Conservation (phyloP, 1,139 yeast species). For the Hanseniaspora sp. region DNA sequence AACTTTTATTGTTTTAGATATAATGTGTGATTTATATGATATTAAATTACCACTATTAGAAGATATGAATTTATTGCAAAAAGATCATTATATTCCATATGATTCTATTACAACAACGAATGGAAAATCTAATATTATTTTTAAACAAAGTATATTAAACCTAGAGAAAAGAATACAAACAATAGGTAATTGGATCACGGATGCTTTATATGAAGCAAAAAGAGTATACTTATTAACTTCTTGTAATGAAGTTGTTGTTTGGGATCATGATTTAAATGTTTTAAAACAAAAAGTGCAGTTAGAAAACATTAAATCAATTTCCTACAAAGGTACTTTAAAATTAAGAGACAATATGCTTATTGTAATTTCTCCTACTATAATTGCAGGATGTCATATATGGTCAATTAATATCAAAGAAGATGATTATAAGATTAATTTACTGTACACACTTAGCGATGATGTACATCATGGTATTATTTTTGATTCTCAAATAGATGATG, state of each 20-base stretch:
- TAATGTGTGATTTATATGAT: not conserved
- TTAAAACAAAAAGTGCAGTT: slow-evolving; percentile 36
- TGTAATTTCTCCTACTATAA: slow-evolving; percentile 84
- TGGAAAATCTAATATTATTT: not conserved
- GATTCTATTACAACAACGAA: not conserved
- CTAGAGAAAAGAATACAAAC: slow-evolving; percentile 18
- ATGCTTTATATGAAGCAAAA: slow-evolving; percentile 39
- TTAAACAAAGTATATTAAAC: not conserved
- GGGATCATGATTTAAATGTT: slow-evolving; percentile 32
- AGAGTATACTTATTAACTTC: slow-evolving; percentile 55
- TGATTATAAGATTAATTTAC: too few relatives aligned
- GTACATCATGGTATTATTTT: slow-evolving; percentile 89
- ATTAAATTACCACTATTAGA: not conserved
- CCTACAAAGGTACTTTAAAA: slow-evolving; percentile 73
- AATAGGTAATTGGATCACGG: slow-evolving; percentile 61
- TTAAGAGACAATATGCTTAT: slow-evolving; percentile 28
- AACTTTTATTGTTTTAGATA: not conserved
- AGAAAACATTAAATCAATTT: slow-evolving; percentile 65
- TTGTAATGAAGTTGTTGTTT: slow-evolving; percentile 56
- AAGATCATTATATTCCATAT: not conserved
- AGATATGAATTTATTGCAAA: not conserved
- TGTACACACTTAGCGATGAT: slow-evolving; percentile 3
- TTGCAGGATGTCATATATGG: slow-evolving; percentile 82
- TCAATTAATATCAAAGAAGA: slow-evolving; percentile 33
- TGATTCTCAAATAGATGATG: slow-evolving; percentile 53